Conservation (phyloP, 1,284 basidiomycete species). For the Hymenochaete sp. region DNA sequence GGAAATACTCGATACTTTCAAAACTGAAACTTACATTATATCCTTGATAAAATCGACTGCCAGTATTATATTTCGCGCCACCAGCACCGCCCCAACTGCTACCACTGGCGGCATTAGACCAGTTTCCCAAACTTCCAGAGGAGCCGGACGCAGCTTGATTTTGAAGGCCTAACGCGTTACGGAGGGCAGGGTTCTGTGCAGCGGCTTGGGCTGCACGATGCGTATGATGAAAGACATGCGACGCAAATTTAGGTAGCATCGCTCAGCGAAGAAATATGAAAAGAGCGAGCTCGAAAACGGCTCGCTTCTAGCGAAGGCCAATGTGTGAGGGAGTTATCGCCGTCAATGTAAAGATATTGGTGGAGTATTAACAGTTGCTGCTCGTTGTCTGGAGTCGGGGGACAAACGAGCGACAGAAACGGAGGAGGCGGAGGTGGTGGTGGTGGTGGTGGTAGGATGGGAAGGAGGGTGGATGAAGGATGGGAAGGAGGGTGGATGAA, state of each 20-base stretch:
- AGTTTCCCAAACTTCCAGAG: conserved; percentile 30
- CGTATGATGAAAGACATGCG: conserved; percentile 63
- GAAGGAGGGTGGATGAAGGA: too few species aligned
- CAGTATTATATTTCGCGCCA: conserved; percentile 57
- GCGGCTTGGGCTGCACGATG: conserved; percentile 58
- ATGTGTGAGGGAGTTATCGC: background rate
- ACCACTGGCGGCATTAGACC: conserved; percentile 35
- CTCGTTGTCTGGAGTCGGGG: conserved; percentile 6
- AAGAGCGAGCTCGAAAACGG: background rate
- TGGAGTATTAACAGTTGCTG: background rate
- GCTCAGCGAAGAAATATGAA: background rate
- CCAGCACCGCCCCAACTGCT: conserved; percentile 52
- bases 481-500: too few species aligned
- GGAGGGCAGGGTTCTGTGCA: conserved; percentile 59
- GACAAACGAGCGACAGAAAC: too few species aligned
- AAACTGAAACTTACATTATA: conserved; percentile 36
- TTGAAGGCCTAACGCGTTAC: conserved; percentile 66
- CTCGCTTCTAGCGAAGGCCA: background rate
- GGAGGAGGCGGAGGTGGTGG: conserved; percentile 1
- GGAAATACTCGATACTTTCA: conserved; percentile 5
- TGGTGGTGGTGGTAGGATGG: conserved; percentile 1
- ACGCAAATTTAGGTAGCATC: conserved; percentile 77
- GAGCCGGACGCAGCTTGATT: conserved; percentile 29
- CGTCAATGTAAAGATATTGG: background rate
- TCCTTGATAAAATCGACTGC: conserved; percentile 57